These are phyloP conservation scores for Boletus subparvulus DNA, from an alignment of 768 basidiomycete genomes.

Conservation along the genomic window DNA sequence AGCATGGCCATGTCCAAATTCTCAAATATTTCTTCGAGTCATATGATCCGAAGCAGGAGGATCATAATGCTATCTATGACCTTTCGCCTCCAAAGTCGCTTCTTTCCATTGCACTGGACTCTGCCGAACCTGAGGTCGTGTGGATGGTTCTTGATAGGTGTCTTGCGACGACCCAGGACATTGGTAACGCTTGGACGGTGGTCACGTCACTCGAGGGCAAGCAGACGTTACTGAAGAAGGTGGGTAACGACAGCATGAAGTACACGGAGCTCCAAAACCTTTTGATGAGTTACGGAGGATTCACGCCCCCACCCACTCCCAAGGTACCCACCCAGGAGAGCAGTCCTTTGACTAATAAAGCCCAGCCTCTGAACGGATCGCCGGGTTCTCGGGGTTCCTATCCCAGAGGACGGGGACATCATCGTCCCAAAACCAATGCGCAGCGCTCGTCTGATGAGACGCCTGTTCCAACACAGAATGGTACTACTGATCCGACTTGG, in stretches of 20 bases:
- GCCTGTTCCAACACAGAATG: slow-evolving; percentile 11
- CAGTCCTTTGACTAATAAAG: slow-evolving; percentile 13
- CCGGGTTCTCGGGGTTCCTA: slow-evolving; percentile 3
- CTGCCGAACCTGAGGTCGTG: slow-evolving; percentile 60
- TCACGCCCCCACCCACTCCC: slow-evolving; percentile 45
- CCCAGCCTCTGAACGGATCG: slow-evolving; percentile 12
- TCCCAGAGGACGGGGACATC: slow-evolving; percentile 9
- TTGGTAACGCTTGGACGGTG: slow-evolving; percentile 51
- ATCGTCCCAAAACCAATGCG: slow-evolving; percentile 6
- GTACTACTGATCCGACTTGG: slow-evolving; percentile 7
- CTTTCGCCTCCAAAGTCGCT: slow-evolving; percentile 41
- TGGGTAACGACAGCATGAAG: slow-evolving; percentile 34
- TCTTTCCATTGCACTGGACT: slow-evolving; percentile 58
- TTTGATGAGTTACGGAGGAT: slow-evolving; percentile 50
- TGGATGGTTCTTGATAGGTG: slow-evolving; percentile 61
- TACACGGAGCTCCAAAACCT: slow-evolving; percentile 53
- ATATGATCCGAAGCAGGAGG: slow-evolving; percentile 55
- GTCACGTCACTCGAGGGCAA: slow-evolving; percentile 40
- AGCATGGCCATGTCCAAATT: slow-evolving; percentile 50
- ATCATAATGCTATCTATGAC: slow-evolving; percentile 50
- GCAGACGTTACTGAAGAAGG: slow-evolving; percentile 24
- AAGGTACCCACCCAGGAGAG: slow-evolving; percentile 10
- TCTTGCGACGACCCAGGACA: slow-evolving; percentile 50
- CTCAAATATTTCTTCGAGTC: slow-evolving; percentile 60
- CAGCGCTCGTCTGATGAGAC: slow-evolving; percentile 2